Evolutionary conservation across 345 rosid species (phyloP).

Genomic region (Populus pruinosa): DNA sequence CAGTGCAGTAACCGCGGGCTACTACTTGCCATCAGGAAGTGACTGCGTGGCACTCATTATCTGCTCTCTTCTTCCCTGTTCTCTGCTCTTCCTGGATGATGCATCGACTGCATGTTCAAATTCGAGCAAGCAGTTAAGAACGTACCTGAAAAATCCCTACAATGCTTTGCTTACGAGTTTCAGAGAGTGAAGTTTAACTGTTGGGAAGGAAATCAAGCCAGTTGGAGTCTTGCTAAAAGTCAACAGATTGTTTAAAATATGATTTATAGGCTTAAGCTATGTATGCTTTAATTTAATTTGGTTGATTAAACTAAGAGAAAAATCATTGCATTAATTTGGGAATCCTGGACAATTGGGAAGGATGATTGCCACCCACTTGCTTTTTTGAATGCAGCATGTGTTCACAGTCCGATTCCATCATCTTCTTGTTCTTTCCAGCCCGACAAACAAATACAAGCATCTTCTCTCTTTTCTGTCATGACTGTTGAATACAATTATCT

Average conservation of each 20-base stretch:
- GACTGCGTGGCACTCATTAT: conserved; percentile 19
- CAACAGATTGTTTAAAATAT: conserved; percentile 10
- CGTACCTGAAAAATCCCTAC: background rate
- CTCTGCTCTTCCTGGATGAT: background rate
- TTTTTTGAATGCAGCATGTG: conserved; percentile 39
- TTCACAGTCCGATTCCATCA: conserved; percentile 31
- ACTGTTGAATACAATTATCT: background rate
- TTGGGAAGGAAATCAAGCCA: conserved; percentile 3
- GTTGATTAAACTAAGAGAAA: conserved; percentile 2
- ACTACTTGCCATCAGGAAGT: conserved; percentile 19
- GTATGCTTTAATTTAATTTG: too few relatives aligned
- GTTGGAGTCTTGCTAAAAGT: background rate
- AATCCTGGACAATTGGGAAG: conserved; percentile 33
- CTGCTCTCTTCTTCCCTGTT: conserved; percentile 12
- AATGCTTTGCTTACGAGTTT: background rate
- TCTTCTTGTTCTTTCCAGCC: conserved; percentile 38
- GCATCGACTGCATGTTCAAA: background rate
- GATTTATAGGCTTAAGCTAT: background rate
- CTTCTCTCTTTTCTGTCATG: conserved; percentile 8
- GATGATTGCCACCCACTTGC: conserved; percentile 30
- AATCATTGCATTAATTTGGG: conserved; percentile 19
- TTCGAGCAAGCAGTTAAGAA: background rate
- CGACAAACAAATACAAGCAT: conserved; percentile 19
- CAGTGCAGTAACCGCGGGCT: conserved; percentile 32
- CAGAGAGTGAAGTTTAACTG: conserved; percentile 9